phyloP scores from a whole-genome alignment of 257 asterid species.

The Ilex aquifolium region DNA sequence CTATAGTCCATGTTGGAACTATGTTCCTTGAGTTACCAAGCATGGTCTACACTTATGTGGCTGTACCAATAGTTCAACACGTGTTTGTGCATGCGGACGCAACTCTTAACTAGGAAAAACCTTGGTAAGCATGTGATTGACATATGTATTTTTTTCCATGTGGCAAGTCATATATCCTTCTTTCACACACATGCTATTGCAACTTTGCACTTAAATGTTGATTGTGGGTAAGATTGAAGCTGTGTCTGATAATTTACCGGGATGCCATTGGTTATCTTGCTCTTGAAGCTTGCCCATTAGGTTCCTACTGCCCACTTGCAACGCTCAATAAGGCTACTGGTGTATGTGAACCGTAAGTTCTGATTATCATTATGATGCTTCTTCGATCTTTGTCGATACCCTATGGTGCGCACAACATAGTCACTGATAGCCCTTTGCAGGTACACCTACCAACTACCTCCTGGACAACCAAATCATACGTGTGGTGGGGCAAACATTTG shows the following conservation, averaged over 20 bases:
- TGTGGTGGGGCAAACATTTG: slow-evolving; percentile 93
- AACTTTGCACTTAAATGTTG: background rate
- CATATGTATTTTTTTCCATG: background rate
- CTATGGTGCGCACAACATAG: slow-evolving; percentile 11
- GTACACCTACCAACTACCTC: slow-evolving; percentile 66
- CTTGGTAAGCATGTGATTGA: background rate
- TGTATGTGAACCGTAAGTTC: slow-evolving; percentile 77
- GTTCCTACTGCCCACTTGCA: slow-evolving; percentile 84
- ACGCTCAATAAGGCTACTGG: slow-evolving; percentile 42
- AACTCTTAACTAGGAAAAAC: background rate
- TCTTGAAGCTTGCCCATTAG: slow-evolving; percentile 81
- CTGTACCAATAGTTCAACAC: no score
- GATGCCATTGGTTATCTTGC: slow-evolving; percentile 9
- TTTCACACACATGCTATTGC: background rate
- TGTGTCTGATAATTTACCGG: background rate
- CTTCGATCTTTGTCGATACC: background rate
- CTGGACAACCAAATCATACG: slow-evolving; percentile 49
- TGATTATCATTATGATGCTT: slow-evolving; percentile 8
- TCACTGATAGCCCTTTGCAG: slow-evolving; percentile 33
- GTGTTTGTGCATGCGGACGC: no score
- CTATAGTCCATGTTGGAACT: no score
- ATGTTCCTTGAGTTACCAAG: no score
- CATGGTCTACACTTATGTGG: no score
- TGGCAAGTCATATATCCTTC: background rate
- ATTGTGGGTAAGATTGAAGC: background rate